phyloP scores from a whole-genome alignment of 306 rosid genomes.

The Cyclanthera cordifolia region DNA sequence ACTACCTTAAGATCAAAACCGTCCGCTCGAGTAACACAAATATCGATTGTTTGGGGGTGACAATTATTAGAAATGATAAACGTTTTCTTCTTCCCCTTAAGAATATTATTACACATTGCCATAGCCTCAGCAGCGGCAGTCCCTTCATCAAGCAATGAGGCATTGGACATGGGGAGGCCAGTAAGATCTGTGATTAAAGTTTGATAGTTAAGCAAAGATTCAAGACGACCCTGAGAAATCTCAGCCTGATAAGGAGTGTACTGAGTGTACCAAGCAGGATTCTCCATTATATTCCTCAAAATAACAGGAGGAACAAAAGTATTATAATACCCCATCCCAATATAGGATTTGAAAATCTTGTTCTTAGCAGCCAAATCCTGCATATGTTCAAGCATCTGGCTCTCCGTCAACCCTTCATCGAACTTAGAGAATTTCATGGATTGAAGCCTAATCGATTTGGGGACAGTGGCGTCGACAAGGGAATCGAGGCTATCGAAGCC shows the following conservation, averaged over 20 bases:
- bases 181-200: constrained; percentile 85
- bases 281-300: constrained; percentile 91
- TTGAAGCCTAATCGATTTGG: constrained; percentile 63
- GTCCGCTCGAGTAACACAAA: constrained; percentile 79
- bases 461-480: constrained; percentile 82
- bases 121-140: constrained; percentile 99
- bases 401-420: constrained; percentile 82
- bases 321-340: constrained; percentile 95
- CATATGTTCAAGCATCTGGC: constrained; percentile 90
- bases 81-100: constrained; percentile 84
- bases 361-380: constrained; percentile 61
- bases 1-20: constrained; percentile 83
- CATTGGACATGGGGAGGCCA: constrained; percentile 95
- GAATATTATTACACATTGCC: constrained; percentile 92
- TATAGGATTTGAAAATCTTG: constrained; percentile 56
- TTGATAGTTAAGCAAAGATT: constrained; percentile 76
- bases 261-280: constrained; percentile 98
- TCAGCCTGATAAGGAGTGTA: constrained; percentile 99
- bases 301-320: constrained; percentile 89
- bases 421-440: constrained; percentile 61
- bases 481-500: constrained; percentile 58
- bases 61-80: constrained; percentile 72
- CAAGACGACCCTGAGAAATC: constrained; percentile 93
- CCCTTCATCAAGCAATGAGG: constrained; percentile 96
- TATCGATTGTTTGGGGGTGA: constrained; percentile 87